Evolutionary conservation across 2,329 filamentous ascomycete genomes (phyloP), one percentile per base, ranked within the genome.

Genomic region (Aspergillus novoparasiticus): DNA sequence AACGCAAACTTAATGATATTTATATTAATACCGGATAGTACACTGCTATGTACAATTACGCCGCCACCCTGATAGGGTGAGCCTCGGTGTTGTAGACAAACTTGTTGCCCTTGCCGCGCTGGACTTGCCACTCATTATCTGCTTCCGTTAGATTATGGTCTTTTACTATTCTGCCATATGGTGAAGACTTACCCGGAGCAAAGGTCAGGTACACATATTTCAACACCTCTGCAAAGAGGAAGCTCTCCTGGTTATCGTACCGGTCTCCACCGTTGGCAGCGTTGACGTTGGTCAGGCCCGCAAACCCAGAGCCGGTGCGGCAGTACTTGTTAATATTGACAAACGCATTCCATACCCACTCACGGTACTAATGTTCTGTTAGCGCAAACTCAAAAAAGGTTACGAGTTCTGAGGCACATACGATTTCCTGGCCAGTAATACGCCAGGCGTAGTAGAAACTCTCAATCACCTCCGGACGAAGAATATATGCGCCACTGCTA

Each of bases 381-480:
- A 73, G 69, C 36, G 26, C 51, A 46, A 2, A n/a, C 12, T 21
- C 46, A n/a, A 9, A 21, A 45, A 50, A 6, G 12, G 11, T 28
- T 46, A 28, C 16, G 14, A 3, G 26, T 8, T 34, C n/a, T 12
- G 14, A 14, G 14, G 64, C 70, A 62, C 48, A 32, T 64, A 79
- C 78, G 55, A 87, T 90, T 36, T 80, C 68, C 64, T 94, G 85
- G 4, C 90, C 89, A 0, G 93, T 96, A 0, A 90, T 86, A 57
- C 92, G 88, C 81, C 91, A 96, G 2, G 93, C 91, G 76, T 96
- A 95, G 83, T 96, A 96, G 76, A 89, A 89, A 68, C 87, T 90
- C 80, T 96, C 93, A 39, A 96, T 84, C 4, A 93, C 91, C 78
- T 96, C 93, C 0, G 92, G 90, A 0, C 93, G 86, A 34, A 96